phyloP scores from a whole-genome alignment of 345 rosid species.

The Corymbia maculata region DNA sequence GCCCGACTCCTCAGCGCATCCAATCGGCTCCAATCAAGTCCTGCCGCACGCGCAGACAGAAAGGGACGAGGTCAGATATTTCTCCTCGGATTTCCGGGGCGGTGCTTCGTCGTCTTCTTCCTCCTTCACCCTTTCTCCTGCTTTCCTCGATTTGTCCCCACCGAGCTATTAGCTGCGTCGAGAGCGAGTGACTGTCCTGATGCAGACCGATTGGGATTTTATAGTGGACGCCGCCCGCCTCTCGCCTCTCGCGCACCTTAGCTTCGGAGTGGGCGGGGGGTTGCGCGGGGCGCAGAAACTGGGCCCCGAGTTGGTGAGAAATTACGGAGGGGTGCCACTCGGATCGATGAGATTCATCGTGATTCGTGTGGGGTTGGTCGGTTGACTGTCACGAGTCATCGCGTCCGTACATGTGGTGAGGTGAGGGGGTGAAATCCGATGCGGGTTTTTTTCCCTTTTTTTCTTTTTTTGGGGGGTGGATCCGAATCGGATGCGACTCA shows the following conservation, averaged over 20 bases:
- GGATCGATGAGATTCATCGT: background rate
- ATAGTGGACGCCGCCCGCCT: background rate
- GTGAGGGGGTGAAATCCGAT: background rate
- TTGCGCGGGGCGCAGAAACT: background rate
- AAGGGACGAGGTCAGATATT: background rate
- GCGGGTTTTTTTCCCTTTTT: background rate
- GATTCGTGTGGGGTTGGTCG: background rate
- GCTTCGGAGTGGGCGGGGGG: background rate
- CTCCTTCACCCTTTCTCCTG: background rate
- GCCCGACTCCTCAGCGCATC: background rate
- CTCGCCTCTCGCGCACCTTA: no score
- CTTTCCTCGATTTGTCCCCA: background rate
- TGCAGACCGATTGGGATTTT: background rate
- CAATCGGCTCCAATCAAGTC: background rate
- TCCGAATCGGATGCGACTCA: background rate
- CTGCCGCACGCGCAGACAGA: background rate
- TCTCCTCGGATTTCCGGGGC: background rate
- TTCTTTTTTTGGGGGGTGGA: background rate
- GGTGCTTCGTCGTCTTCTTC: background rate
- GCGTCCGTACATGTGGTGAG: background rate
- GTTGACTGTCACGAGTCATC: background rate
- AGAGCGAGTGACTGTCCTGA: background rate
- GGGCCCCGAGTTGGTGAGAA: background rate
- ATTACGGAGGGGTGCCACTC: background rate
- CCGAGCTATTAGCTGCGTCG: background rate